Percentiles rank a stretch among this genome's conserved stretches.
Evolutionary conservation across 306 rosid genomes (phyloP).

Genomic region (Quercus gilva): DNA sequence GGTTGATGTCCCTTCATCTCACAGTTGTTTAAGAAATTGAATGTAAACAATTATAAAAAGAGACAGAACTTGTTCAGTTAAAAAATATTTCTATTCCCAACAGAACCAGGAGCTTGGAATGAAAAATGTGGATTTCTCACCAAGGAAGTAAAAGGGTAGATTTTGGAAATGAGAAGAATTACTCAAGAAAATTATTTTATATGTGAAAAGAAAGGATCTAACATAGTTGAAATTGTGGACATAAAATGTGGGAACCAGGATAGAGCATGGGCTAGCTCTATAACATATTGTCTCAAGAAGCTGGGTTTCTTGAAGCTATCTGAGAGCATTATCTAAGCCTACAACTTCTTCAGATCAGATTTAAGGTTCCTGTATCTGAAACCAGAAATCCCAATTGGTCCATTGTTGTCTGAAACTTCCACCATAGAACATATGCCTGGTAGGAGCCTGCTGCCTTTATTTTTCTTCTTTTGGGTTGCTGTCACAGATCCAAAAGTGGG

Average conservation of each 20-base stretch:
- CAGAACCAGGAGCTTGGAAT: no score
- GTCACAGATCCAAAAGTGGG: conserved; percentile 28
- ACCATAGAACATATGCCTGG: conserved; percentile 71
- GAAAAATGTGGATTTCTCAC: no score
- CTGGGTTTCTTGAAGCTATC: conserved; percentile 83
- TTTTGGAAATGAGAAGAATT: no score
- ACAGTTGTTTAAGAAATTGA: no score
- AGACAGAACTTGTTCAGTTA: no score
- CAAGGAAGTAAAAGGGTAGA: no score
- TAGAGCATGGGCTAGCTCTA: conserved; percentile 73
- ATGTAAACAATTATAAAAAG: no score
- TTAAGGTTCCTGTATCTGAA: conserved; percentile 62
- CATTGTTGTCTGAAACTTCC: conserved; percentile 51
- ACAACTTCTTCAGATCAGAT: conserved; percentile 49
- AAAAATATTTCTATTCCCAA: no score
- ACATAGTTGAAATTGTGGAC: conserved; percentile 78
- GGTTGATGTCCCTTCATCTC: no score
- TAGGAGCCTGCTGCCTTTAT: conserved; percentile 43
- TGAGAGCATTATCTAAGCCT: conserved; percentile 63
- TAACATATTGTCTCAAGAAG: conserved; percentile 70
- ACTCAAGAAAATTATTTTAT: no score
- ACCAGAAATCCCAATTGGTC: conserved; percentile 41
- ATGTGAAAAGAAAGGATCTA: conserved; percentile 47
- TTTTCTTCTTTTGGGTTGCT: conserved; percentile 54
- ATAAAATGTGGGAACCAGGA: conserved; percentile 71